Percentiles rank a stretch among this genome's conserved stretches.
Evolutionary conservation across 495 filamentous ascomycete genomes (phyloP).

Genomic region (Ramalina intermedia): DNA sequence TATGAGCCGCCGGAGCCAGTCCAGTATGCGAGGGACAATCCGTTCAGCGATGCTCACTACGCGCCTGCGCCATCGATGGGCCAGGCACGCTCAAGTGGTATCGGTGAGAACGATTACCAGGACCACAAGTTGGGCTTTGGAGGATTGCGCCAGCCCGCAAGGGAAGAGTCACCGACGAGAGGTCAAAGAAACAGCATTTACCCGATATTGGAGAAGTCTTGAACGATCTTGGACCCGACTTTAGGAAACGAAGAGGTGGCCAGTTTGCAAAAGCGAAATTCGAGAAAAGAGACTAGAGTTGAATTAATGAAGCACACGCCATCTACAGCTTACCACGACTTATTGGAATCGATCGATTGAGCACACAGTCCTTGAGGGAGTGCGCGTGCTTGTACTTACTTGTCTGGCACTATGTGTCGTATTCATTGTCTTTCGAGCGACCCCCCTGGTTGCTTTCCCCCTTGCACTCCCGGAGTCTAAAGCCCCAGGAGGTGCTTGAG

Average conservation of each 20-base stretch:
- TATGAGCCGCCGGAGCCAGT: conserved; percentile 15
- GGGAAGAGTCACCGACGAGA: background rate
- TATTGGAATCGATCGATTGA: background rate
- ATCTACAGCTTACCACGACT: background rate
- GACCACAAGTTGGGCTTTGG: conserved; percentile 35
- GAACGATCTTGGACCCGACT: background rate
- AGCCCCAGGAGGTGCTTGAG: no score
- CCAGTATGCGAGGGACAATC: background rate
- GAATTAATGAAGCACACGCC: background rate
- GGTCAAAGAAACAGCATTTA: conserved; percentile 5
- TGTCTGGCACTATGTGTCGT: background rate
- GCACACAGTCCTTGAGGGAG: conserved; percentile 1
- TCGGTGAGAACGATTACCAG: conserved; percentile 13
- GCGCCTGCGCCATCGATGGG: background rate
- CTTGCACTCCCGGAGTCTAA: no score
- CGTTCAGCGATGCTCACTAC: background rate
- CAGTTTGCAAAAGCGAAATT: background rate
- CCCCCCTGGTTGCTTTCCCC: background rate
- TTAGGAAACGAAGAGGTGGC: background rate
- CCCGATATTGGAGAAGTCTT: conserved; percentile 7
- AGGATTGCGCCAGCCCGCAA: conserved; percentile 21
- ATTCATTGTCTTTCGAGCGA: background rate
- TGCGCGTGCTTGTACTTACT: background rate
- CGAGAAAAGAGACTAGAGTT: background rate
- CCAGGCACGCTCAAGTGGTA: background rate